Evolutionary conservation across 1,284 basidiomycete species (phyloP).

Genomic region (Pterulicium gracile): DNA sequence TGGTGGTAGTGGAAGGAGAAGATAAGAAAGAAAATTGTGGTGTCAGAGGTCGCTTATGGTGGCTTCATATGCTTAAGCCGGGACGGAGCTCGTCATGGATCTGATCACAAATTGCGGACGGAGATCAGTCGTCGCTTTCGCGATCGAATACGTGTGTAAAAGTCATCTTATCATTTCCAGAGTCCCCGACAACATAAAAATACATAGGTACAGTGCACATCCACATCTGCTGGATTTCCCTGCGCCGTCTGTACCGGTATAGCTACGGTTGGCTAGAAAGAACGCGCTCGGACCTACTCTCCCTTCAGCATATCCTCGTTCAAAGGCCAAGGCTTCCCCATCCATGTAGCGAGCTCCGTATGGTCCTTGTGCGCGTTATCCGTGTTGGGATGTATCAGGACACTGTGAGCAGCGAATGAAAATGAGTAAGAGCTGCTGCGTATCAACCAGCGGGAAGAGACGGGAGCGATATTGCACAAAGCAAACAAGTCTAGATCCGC

Average conservation of each 20-base stretch:
- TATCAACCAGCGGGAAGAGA: too few species aligned
- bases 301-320: slow-evolving; percentile 27
- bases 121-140: neutral
- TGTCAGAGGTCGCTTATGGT: neutral
- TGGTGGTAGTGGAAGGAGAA: slow-evolving; percentile 1
- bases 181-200: too few species aligned
- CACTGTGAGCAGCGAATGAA: slow-evolving; percentile 25
- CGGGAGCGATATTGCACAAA: too few species aligned
- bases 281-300: slow-evolving; percentile 1
- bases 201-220: too few species aligned
- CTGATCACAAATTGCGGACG: neutral
- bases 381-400: slow-evolving; percentile 69
- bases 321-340: slow-evolving; percentile 52
- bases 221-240: too few species aligned
- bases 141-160: too few species aligned
- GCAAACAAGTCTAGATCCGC: too few species aligned
- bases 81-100: neutral
- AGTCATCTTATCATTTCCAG: neutral
- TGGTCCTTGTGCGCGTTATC: slow-evolving; percentile 48
- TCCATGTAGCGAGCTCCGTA: slow-evolving; percentile 57
- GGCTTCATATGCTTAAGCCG: neutral
- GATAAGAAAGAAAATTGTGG: slow-evolving; percentile 5
- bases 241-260: too few species aligned
- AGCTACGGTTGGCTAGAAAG: too few species aligned
- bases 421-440: neutral